Base-by-base conservation (phyloP, 345 rosid species). In the Pistacia vera region DNA sequence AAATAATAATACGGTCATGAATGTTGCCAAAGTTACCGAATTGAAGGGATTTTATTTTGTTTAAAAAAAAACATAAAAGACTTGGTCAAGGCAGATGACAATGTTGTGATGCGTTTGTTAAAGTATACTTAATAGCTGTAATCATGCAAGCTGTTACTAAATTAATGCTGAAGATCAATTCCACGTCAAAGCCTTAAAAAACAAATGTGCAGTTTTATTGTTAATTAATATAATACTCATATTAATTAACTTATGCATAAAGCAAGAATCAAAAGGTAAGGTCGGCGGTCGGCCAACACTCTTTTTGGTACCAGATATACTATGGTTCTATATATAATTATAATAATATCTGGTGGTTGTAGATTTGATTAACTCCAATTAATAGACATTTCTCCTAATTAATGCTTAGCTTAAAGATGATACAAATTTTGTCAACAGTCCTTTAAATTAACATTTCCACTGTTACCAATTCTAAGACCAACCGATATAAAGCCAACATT, bases 61-160 rank as follows among this genome's bases (percentile, higher is more conserved):
- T 49, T 11, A 8, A 9, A 11, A 9, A 9, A 9, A 6, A 41
- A 35, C 48, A 17, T 28, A 28, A 61, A 44, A 44, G 59, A 61
- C 57, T 44, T 25, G 59, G 75, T 72, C 68, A 30, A 61, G 67
- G 68, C 25, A 22, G 59, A 61, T 46, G 61, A 44, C 59, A 57
- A 25, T 25, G 67, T 30, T 54, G 61, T 44, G 22, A 9, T 49
- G 11, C 2, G 22, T 28, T 68, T 52, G 60, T 30, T 30, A 51
- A 58, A n/a, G n/a, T 22, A 25, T 61, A 28, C 8, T 72, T 72
- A 48, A 72, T 61, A 44, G 51, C 10, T n/a, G 4, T 57, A 4
- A 9, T 14, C 17, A 33, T 62, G 13, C 51, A 48, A 18, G 2
- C 33, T 49, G 6, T 28, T 49, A 67, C 59, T 62, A 8, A 10